Conservation (phyloP, 345 rosid species). For the Leavenworthia alabamica region DNA sequence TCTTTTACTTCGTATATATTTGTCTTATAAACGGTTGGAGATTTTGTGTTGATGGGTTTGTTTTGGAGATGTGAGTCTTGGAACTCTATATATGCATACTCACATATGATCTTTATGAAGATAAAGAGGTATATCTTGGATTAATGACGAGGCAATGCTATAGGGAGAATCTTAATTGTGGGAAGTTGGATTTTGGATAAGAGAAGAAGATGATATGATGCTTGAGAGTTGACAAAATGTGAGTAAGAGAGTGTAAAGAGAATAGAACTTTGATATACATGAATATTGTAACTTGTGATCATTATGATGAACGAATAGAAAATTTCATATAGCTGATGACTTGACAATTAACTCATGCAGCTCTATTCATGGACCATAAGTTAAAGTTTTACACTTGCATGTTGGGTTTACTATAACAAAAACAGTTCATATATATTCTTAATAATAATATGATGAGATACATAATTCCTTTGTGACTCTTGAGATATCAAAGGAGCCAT, state of each 20-base stretch:
- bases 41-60: conserved; percentile 22
- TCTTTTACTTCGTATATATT: neutral
- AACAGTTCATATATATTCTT: no score
- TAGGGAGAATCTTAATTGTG: conserved; percentile 3
- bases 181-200: conserved; percentile 24
- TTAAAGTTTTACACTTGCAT: no score
- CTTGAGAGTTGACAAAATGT: conserved; percentile 28
- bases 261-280: conserved; percentile 15
- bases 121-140: conserved; percentile 8
- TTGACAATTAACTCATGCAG: no score
- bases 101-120: conserved; percentile 1
- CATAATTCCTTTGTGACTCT: no score
- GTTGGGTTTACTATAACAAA: no score
- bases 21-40: no score
- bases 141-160: conserved; percentile 12
- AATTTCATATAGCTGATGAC: conserved; percentile 17
- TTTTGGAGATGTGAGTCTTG: conserved; percentile 17
- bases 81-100: conserved; percentile 14
- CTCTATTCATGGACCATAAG: no score
- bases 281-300: conserved; percentile 27
- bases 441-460: no score
- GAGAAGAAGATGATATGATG: conserved; percentile 22
- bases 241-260: conserved; percentile 3
- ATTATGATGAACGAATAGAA: conserved; percentile 25
- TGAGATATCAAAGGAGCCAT: no score